Evolutionary conservation across 345 rosid species (phyloP), one percentile per base, ranked within the genome.

Genomic region (Brassica cretica): DNA sequence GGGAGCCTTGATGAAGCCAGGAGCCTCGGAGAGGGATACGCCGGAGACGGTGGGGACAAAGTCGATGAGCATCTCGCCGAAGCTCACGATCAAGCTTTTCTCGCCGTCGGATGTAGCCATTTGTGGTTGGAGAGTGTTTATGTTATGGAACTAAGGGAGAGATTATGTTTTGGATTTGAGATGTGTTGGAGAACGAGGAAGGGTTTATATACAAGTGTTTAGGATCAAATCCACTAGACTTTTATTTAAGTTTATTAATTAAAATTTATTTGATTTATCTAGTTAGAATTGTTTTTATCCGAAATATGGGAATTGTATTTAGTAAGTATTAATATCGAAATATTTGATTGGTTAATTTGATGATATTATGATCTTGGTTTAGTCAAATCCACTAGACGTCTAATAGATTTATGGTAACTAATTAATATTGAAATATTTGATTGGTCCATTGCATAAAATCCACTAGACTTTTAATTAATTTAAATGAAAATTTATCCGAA

Each of bases 31-130:
- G 19, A 94, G 89, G 24, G 98, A 94, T 14, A 94, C 97, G 46
- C 97, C 98, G 53, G 98, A 90, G 35, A 80, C 93, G 25, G 98
- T 92, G 3, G 98, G 97, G 33, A 94, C 97, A 66, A 94, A 94
- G 83, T 94, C 98, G 74, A 94, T 92, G 25, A 94, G 89, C 98
- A 94, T 94, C 89, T 94, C 98, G 2, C 98, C 98, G 83, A 94
- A 94, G 76, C 95, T 90, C 29, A 92, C 91, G 87, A 94, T 88
- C 60, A 88, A 85, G 66, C 87, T 78, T 24, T 83, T 82, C 75
- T 69, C 83, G 21, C 86, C 87, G 74, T 84, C 86, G 46, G 78
- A n/a, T 94, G 73, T 92, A 94, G 64, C 88, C 98, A 56, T 86
- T 89, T 11, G 55, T 46, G 55, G 16, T 12, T 6, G 55, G 55